Evolutionary conservation across 176 grass and related monocot species (phyloP), one percentile per base, ranked within the genome.

Genomic region (Panicum miliaceum): DNA sequence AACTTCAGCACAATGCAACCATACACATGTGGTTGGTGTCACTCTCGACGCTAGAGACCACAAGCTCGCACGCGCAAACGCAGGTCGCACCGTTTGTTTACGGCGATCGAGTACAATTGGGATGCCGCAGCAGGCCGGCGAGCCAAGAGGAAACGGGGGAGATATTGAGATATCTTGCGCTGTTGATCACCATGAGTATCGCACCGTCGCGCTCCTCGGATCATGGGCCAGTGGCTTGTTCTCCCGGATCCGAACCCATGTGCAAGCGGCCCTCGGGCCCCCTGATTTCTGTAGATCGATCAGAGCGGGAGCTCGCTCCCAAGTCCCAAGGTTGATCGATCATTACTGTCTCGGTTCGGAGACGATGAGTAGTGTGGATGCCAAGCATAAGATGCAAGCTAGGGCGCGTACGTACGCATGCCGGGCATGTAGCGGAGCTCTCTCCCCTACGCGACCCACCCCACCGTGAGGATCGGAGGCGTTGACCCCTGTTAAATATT

Each of bases 251-350:
- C 41, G 79, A 53, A 74, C 58, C 66, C 88, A 90, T 83, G 89
- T 90, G 88, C 79, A 73, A 74, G 38, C 64, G 26, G 73, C 88
- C 72, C 72, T 70, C n/a, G 78, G 45, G 11, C 52, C 57, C 84
- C 84, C 84, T 68, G 80, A 79, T 84, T 84, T 66, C 60, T 89
- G 71, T 81, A 37, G 52, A 71, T 25, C 1, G 52, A 71, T 25
- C 1, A 68, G 77, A 46, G 16, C 36, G 59, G 68, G 11, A 63
- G 46, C 88, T 90, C 29, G 29, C 29, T 32, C 77, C 84, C 84
- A 51, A 90, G 73, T 89, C 78, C 84, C 84, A 53, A 90, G 75
- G 84, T 53, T 90, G 84, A 79, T 77, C 56, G 36, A 77, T 86
- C 73, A 86, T 86, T 78, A 53, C 73, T 59, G 57, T 47, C 65